Base-by-base conservation (phyloP, 768 basidiomycete species). In the Boletus reticulatus region DNA sequence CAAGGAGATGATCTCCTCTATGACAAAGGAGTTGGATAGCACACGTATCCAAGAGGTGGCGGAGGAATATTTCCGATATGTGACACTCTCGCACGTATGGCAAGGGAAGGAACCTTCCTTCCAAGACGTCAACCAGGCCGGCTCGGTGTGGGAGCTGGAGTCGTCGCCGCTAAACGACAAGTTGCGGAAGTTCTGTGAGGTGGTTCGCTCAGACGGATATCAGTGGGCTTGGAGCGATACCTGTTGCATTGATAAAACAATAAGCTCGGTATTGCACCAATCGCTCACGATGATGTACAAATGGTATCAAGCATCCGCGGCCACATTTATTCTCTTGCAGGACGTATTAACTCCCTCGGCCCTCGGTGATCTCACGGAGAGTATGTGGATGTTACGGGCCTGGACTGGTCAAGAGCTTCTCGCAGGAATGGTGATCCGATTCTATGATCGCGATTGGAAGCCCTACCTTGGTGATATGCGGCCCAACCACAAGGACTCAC, bases 381-480 rank as follows among this genome's bases (percentile, higher is more conserved):
- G 49, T 38, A 1, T 11, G 1, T 62, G 60, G 60, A 52, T 59
- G 62, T 53, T 41, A 1, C 56, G 60, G 3, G 60, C 48, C 1
- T 62, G 62, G 62, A 62, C 62, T 0, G 19, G 43, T 1, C 62
- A 56, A 39, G 62, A 62, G 14, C 52, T 62, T 38, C 61, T 63
- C 14, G 53, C 50, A 16, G 17, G 53, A 0, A 50, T 37, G 12
- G 32, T 58, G 19, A 32, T 58, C 31, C 19, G 57, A 8, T 62
- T 62, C 32, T 62, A 52, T 4, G 44, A 46, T 7, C 13, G 53
- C 7, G 14, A 55, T 0, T 62, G 61, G 61, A 43, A 55, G n/a
- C 56, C 48, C 1, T 62, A 58, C 20, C 60, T 52, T 10, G 44
- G 43, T 0, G 60, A 62, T 10, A 34, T 32, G 4, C 24, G 36